Evolutionary conservation across 2,329 filamentous ascomycete species (phyloP).

Genomic region (Lecanicillium sp.): DNA sequence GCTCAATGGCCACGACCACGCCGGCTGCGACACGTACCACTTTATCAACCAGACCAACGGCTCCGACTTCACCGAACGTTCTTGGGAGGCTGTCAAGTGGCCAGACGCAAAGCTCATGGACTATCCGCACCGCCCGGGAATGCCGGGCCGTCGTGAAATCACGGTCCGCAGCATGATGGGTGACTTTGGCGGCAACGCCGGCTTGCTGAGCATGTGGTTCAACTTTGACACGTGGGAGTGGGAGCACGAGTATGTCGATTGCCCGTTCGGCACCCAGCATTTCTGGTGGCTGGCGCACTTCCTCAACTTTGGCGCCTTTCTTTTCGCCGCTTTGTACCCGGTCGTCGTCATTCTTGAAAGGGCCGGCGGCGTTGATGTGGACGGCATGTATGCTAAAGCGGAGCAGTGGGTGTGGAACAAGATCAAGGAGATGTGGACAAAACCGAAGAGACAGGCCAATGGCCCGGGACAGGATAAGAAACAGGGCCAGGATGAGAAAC

Average conservation of each 20-base stretch:
- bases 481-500: too few relatives aligned
- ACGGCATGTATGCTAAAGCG: conserved; percentile 16
- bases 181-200: conserved; percentile 85
- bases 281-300: conserved; percentile 91
- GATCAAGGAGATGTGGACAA: neutral
- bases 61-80: conserved; percentile 28
- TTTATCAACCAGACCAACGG: conserved; percentile 58
- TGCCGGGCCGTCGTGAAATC: conserved; percentile 72
- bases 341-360: conserved; percentile 18
- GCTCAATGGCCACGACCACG: conserved; percentile 90
- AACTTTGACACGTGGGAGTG: conserved; percentile 66
- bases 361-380: conserved; percentile 26
- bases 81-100: conserved; percentile 46
- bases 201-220: conserved; percentile 84
- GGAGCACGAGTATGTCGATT: conserved; percentile 73
- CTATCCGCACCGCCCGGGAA: conserved; percentile 31
- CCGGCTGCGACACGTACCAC: conserved; percentile 86
- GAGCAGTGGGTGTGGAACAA: conserved; percentile 9
- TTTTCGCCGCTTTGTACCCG: conserved; percentile 20
- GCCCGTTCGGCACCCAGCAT: conserved; percentile 76
- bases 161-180: conserved; percentile 99
- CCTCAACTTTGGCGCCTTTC: conserved; percentile 47
- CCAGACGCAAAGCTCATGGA: conserved; percentile 30
- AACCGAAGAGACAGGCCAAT: too few relatives aligned
- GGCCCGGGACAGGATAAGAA: too few relatives aligned